These are phyloP conservation scores for Elsinoe batatas DNA, from an alignment of 2,329 filamentous ascomycete species.

Conservation along the genomic window DNA sequence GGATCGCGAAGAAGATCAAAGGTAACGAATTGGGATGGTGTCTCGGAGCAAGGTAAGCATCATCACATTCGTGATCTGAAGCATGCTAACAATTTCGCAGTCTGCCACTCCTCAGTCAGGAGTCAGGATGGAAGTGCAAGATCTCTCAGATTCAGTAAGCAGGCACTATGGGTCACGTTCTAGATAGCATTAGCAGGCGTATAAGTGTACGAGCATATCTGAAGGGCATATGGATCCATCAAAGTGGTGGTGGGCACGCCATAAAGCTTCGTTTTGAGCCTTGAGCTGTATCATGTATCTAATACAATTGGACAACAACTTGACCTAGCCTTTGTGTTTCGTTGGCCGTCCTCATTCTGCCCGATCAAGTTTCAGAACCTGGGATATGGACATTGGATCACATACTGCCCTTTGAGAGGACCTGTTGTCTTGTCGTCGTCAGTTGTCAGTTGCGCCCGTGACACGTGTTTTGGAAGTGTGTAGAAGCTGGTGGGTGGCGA, in stretches of 20 bases:
- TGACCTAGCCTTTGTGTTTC: not conserved
- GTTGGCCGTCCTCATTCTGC: not conserved
- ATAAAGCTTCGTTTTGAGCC: not conserved
- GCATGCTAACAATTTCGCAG: conserved; percentile 42
- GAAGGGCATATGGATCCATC: not conserved
- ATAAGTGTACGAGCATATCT: not conserved
- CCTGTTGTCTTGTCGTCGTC: not conserved
- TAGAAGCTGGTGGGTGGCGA: conserved; percentile 3
- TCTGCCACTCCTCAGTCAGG: conserved; percentile 69
- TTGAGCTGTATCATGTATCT: not conserved
- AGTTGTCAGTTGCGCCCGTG: not conserved
- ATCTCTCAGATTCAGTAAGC: conserved; percentile 53
- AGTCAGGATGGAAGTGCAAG: conserved; percentile 84
- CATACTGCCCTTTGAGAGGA: not conserved
- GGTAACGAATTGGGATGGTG: conserved; percentile 96
- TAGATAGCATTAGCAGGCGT: not conserved
- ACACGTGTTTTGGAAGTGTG: not conserved
- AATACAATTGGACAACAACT: not conserved
- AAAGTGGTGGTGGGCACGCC: not conserved
- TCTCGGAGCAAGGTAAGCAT: conserved; percentile 77
- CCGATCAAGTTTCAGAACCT: no score
- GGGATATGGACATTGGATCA: no score
- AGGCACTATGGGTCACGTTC: not conserved
- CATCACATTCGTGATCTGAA: conserved; percentile 7
- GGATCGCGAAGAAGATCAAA: conserved; percentile 98